These are phyloP conservation scores for Musa balbisiana DNA, from an alignment of 202 grass and related monocot genomes.

Conservation along the genomic window DNA sequence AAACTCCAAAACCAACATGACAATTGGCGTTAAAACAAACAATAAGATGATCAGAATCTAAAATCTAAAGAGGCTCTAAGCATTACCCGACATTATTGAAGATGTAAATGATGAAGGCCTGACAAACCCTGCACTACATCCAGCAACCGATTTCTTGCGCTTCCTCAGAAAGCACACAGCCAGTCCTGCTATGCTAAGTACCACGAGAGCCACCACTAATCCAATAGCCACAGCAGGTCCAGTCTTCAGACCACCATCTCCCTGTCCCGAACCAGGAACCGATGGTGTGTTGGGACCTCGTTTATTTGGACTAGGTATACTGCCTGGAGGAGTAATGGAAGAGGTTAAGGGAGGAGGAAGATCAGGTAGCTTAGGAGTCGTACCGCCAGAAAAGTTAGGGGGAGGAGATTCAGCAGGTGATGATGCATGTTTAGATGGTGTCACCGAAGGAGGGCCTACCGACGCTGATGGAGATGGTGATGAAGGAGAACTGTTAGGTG, in stretches of 20 bases:
- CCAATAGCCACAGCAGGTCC: slow-evolving; percentile 37
- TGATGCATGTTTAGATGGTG: neutral
- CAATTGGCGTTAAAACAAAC: too few relatives aligned
- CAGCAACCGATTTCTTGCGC: slow-evolving; percentile 31
- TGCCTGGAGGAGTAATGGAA: slow-evolving; percentile 12
- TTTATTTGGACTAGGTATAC: neutral
- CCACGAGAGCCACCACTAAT: slow-evolving; percentile 31
- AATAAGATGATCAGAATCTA: neutral
- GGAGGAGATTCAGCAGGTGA: slow-evolving; percentile 20
- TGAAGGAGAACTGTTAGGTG: slow-evolving; percentile 13
- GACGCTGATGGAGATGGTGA: slow-evolving; percentile 5
- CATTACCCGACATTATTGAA: slow-evolving; percentile 45
- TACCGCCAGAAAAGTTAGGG: slow-evolving; percentile 2
- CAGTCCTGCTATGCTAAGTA: slow-evolving; percentile 43
- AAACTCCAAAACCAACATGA: too few relatives aligned
- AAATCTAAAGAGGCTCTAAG: neutral
- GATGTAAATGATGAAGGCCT: slow-evolving; percentile 34
- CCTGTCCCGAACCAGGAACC: neutral
- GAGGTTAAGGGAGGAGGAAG: neutral
- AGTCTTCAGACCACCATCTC: slow-evolving; percentile 23
- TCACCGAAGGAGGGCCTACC: neutral
- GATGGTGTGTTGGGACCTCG: neutral
- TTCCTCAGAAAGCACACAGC: slow-evolving; percentile 44
- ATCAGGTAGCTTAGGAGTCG: slow-evolving; percentile 3
- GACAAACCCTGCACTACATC: slow-evolving; percentile 49